Percentiles rank a stretch among this genome's conserved stretches.
Evolutionary conservation across 2,329 filamentous ascomycete genomes (phyloP).

Genomic region (Aspergillus brasiliensis): DNA sequence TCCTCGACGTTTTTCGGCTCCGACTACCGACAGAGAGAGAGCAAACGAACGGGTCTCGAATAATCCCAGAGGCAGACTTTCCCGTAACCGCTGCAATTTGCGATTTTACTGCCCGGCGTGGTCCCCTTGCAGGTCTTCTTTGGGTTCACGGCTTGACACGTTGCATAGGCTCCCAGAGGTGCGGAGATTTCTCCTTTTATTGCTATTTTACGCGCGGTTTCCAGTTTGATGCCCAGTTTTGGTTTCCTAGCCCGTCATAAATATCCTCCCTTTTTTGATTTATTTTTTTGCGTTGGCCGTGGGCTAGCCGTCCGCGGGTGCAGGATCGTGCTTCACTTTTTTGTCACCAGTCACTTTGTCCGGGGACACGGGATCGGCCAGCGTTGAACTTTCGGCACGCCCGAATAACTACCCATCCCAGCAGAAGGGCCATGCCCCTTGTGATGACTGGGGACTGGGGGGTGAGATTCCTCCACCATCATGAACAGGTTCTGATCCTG

Average conservation of each 20-base stretch:
- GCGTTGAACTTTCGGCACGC: background rate
- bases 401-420: background rate
- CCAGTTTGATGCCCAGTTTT: background rate
- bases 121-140: slow-evolving; percentile 25
- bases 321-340: background rate
- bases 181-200: slow-evolving; percentile 9
- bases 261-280: background rate
- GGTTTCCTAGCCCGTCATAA: background rate
- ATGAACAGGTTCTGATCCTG: too few species aligned
- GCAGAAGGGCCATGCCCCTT: too few species aligned
- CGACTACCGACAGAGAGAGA: slow-evolving; percentile 5
- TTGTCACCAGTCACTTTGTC: background rate
- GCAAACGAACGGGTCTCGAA: background rate
- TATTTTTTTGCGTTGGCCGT: background rate
- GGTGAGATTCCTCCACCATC: too few species aligned
- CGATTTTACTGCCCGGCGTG: slow-evolving; percentile 8
- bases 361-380: background rate
- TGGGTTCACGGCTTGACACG: slow-evolving; percentile 20
- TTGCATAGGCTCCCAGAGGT: slow-evolving; percentile 21
- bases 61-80: background rate
- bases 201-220: background rate
- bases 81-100: background rate
- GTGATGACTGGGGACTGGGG: too few species aligned
- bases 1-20: slow-evolving; percentile 5
- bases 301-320: background rate